These are phyloP conservation scores for Phytophthora fragariae DNA, from an alignment of 352 stramenopile genomes.

Conservation along the genomic window DNA sequence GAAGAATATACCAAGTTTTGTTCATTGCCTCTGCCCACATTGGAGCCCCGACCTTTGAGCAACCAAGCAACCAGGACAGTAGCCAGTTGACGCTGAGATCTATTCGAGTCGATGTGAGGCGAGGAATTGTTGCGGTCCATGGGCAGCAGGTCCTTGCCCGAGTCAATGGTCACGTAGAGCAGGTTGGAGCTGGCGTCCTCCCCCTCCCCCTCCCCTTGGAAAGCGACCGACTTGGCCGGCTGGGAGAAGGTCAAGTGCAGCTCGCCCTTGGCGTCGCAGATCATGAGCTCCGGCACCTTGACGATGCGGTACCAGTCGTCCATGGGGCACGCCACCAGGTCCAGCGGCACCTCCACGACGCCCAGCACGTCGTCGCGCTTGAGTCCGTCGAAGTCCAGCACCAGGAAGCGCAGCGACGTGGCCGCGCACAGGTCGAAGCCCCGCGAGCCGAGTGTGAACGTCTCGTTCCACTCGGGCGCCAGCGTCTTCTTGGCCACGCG, in stretches of 20 bases:
- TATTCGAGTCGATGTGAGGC: too few species aligned
- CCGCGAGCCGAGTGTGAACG: too few species aligned
- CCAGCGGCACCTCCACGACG: too few species aligned
- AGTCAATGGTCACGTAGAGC: constrained; percentile 76
- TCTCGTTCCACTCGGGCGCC: too few species aligned
- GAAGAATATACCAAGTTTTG: neutral
- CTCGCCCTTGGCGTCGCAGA: constrained; percentile 62
- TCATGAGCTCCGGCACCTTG: constrained; percentile 53
- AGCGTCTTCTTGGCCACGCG: too few species aligned
- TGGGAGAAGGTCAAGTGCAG: constrained; percentile 55
- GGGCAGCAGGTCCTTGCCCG: constrained; percentile 76
- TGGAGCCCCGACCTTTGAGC: neutral
- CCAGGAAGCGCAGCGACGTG: too few species aligned
- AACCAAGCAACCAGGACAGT: too few species aligned
- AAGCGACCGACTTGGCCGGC: constrained; percentile 28
- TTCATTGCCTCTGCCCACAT: neutral
- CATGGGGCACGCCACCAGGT: too few species aligned
- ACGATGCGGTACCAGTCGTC: constrained; percentile 46
- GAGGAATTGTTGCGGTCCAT: constrained; percentile 46
- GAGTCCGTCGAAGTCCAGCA: too few species aligned
- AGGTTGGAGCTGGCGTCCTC: constrained; percentile 39
- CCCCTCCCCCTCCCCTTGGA: neutral
- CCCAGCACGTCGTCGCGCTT: too few species aligned
- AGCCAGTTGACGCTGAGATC: too few species aligned
- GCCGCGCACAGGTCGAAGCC: too few species aligned